Percentiles rank a stretch among this genome's conserved stretches.
These are phyloP conservation scores for Lactarius akahatsu DNA, from an alignment of 768 basidiomycete species.

Conservation along the genomic window DNA sequence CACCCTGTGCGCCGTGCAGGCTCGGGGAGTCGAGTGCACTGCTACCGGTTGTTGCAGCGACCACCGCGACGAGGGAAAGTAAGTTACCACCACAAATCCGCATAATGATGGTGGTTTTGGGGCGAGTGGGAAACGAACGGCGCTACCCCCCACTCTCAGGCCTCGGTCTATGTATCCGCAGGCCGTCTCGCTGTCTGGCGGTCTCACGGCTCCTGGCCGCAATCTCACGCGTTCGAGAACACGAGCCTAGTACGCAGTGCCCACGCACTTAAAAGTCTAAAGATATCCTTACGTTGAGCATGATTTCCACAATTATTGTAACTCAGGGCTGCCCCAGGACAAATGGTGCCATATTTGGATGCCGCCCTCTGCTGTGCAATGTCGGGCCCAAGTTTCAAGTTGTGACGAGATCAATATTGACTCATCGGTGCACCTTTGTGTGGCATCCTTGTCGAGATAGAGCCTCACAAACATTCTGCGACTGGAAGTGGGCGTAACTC, in stretches of 20 bases:
- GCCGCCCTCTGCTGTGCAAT: not conserved
- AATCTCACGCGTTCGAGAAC: not conserved
- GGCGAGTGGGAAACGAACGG: not conserved
- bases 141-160: not conserved
- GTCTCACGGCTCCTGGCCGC: not conserved
- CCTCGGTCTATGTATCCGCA: not conserved
- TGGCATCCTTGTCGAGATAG: not conserved
- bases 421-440: not conserved
- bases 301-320: not conserved
- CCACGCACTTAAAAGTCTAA: not conserved
- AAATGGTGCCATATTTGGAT: not conserved
- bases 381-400: no score
- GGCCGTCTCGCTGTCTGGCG: not conserved
- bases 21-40: not conserved
- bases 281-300: not conserved
- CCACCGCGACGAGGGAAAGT: not conserved
- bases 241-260: not conserved
- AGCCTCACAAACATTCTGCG: not conserved
- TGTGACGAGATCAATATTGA: no score
- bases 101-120: not conserved
- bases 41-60: not conserved
- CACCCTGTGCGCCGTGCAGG: not conserved
- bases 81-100: not conserved
- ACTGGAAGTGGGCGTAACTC: not conserved
- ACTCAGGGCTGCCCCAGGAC: not conserved